Base-by-base conservation (phyloP, 345 rosid species). In the Noccaea caerulescens region DNA sequence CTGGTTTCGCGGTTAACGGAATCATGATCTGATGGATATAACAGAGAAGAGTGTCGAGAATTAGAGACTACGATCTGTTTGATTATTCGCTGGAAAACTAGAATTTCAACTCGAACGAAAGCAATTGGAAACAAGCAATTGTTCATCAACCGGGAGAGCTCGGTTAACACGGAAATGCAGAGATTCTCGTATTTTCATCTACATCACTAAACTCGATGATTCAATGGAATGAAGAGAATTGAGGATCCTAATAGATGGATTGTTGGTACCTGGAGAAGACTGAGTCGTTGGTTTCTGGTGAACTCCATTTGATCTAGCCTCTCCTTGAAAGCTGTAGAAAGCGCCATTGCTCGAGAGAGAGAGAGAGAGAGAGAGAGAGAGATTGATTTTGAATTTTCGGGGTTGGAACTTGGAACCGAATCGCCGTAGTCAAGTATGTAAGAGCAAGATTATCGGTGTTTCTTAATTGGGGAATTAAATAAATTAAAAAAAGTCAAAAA, bases 271-370 rank as follows among this genome's bases (percentile, higher is more conserved):
- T 85, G 89, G 36, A 85, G 95, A 55, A 84, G 85, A 58, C 69
- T 34, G 59, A 91, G 84, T 10, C 90, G 87, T 50, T 87, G 73
- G 69, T 76, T 84, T 80, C 91, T 83, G 63, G 88, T 80, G 4
- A 60, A 73, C 50, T 91, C 96, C 90, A 88, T 84, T 37, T 79
- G 82, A 32, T 85, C 86, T 1, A 91, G 80, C 58, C 97, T 79
- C 68, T 87, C 91, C 25, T 76, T 80, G 79, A 91, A 91, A 11
- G 95, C 84, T 38, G 74, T 63, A 37, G 89, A 78, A 42, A 86
- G 89, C 83, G 86, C 88, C 96, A 88, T 88, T 50, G 69, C 36
- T 37, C 11, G 27, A 6, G 42, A 38, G 36, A 2, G 10, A 12
- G 6, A 8, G 9, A 39, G 18, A 16, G 13, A 7, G 54, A 51